Base-by-base conservation (phyloP, 176 grass and related monocot species). In the Cenchrus americanus region DNA sequence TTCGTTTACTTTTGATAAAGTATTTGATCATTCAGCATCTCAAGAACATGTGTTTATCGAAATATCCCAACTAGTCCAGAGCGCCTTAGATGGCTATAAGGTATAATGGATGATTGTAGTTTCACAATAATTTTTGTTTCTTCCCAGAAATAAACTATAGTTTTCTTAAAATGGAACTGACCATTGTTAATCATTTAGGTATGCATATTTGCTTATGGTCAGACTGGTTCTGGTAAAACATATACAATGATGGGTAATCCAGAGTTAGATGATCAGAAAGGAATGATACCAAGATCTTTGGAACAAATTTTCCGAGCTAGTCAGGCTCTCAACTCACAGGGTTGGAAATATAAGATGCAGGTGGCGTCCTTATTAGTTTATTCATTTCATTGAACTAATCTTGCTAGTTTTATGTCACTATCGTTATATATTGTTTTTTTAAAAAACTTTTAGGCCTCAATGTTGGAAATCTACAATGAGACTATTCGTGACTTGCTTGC, bases 191-290 rank as follows among this genome's bases (percentile, higher is more conserved):
- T 23, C 48, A 52, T 50, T n/a, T 67, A 99, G 96, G 96, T 99
- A 3, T 99, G 96, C 61, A 99, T 99, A 86, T 96, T 99, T 94
- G 96, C 96, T 19, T 99, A 99, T 53, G 96, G 96, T 0, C 96
- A 99, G 90, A 99, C 96, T 53, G 96, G 96, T 43, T 99, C 96
- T 6, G 96, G 96, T 4, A 96, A 96, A 85, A 99, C 96, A 7
- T 92, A 96, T 12, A 99, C 96, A 15, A 99, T 99, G 96, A 96
- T 99, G 91, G 96, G 96, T n/a, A 92, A 83, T 3, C 89, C 89
- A 69, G 75, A 84, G 15, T 22, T 76, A 30, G 69, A 77, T 42
- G 85, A 74, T 26, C 85, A 91, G 19, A 99, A 99, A 88, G 96
- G 96, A 44, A 87, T 99, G 81, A 99, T 99, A 78, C 93, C 96